Base-by-base conservation (phyloP, 345 rosid species). In the Dimocarpus longan region DNA sequence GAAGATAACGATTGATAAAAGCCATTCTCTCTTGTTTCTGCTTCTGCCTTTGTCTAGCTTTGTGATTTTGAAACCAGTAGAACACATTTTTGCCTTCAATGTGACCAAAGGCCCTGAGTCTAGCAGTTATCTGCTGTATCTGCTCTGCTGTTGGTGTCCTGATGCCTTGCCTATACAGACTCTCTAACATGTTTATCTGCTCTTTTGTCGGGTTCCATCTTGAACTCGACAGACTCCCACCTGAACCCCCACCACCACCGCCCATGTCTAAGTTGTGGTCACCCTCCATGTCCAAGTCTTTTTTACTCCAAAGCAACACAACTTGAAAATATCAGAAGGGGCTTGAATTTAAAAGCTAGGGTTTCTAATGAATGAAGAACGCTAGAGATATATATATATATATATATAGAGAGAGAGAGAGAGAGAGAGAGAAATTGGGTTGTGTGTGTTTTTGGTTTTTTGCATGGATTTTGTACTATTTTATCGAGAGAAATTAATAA, bases 1-100 rank as follows among this genome's bases (percentile, higher is more conserved):
- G 92, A 74, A 89, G 82, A 79, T 79, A 82, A 19, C 90, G 90
- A 79, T 82, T 89, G 85, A 90, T 70, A 76, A 84, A 85, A 71
- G 91, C 88, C 78, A 89, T 56, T 82, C 85, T 90, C 48, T 94
- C 93, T 79, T 91, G 94, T 81, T 91, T 94, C 85, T 90, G 97
- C 84, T 91, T 94, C 85, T 93, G 99, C 57, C 98, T 88, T 76
- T 89, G 98, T 63, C 99, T 88, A 26, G 99, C 99, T 85, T 94
- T 94, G 40, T 96, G 98, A 87, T 96, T 96, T 75, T 96, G 99
- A 68, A 96, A 96, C 99, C 99, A 94, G 70, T 96, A 96, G 62
- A 96, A 96, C 32, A 96, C 99, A 82, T 96, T 96, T 81, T 96
- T 94, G n/a, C 98, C 99, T 84, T 96, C 98, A 62, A 96, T 96